Percentiles rank a stretch among this genome's conserved stretches.
These are phyloP conservation scores for Tylopilus sp. DNA, from an alignment of 1,284 basidiomycete species.

Conservation along the genomic window DNA sequence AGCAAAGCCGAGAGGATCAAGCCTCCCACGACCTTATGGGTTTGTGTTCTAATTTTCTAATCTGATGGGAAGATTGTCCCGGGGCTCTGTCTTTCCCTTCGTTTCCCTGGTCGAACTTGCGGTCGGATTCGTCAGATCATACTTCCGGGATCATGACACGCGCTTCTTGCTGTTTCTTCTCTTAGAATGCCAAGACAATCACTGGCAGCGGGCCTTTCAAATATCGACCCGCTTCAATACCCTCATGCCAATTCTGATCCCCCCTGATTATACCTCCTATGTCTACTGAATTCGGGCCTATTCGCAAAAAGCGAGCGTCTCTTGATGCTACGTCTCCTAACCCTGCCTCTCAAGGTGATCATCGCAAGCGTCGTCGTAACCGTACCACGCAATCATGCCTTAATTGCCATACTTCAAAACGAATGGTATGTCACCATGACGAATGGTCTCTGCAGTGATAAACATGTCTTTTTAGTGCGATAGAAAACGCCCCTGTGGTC, in stretches of 20 bases:
- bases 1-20: slow-evolving; percentile 1
- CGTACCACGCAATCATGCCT: slow-evolving; percentile 66
- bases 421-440: slow-evolving; percentile 59
- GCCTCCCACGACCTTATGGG: slow-evolving; percentile 29
- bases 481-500: slow-evolving; percentile 66
- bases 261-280: slow-evolving; percentile 15
- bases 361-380: slow-evolving; percentile 59
- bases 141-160: slow-evolving; percentile 10
- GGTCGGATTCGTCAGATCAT: slow-evolving; percentile 15
- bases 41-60: slow-evolving; percentile 20
- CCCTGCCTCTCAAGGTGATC: slow-evolving; percentile 40
- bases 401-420: slow-evolving; percentile 74
- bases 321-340: slow-evolving; percentile 19
- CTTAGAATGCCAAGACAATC: slow-evolving; percentile 27
- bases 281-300: slow-evolving; percentile 28
- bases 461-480: slow-evolving; percentile 51
- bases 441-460: not conserved
- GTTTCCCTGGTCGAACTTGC: slow-evolving; percentile 8
- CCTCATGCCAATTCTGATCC: slow-evolving; percentile 1
- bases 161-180: slow-evolving; percentile 2
- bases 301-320: slow-evolving; percentile 30
- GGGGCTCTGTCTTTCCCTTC: slow-evolving; percentile 13
- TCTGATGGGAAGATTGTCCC: slow-evolving; percentile 23
- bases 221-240: slow-evolving; percentile 19
- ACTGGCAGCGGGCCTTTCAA: slow-evolving; percentile 18